Percentiles rank a stretch among this genome's conserved stretches.
phyloP scores from a whole-genome alignment of 257 asterid genomes.

The Nemophila menziesii region DNA sequence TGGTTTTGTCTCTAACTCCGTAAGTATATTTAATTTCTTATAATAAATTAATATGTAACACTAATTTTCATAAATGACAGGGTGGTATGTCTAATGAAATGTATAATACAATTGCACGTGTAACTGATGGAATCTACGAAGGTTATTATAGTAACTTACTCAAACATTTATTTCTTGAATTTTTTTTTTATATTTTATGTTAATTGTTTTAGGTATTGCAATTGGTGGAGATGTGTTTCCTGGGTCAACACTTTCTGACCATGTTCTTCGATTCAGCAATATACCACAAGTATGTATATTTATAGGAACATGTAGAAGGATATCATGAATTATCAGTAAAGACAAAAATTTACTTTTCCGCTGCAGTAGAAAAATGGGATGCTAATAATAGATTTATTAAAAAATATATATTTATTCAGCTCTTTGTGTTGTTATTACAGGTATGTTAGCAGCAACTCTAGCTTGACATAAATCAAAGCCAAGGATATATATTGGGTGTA shows the following conservation, averaged over 20 bases:
- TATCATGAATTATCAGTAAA: too few relatives aligned
- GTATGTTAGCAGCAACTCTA: too few relatives aligned
- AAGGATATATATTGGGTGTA: too few relatives aligned
- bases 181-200: conserved; percentile 9
- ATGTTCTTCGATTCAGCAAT: conserved; percentile 92
- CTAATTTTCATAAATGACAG: conserved; percentile 32
- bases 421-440: too few relatives aligned
- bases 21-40: too few relatives aligned
- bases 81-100: conserved; percentile 99
- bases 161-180: neutral
- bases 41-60: conserved; percentile 12
- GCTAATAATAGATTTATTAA: too few relatives aligned
- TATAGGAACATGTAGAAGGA: too few relatives aligned
- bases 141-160: conserved; percentile 33
- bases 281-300: conserved; percentile 79
- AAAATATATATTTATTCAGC: too few relatives aligned
- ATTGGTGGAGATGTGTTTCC: conserved; percentile 99
- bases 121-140: conserved; percentile 95
- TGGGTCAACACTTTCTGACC: conserved; percentile 98
- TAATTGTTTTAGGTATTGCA: conserved; percentile 66
- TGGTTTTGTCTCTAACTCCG: conserved; percentile 98
- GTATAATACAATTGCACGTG: conserved; percentile 94
- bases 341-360: too few relatives aligned
- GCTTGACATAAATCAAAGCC: too few relatives aligned
- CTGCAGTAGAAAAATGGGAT: too few relatives aligned